Conservation (phyloP, 345 rosid species). For the Fremontodendron californicum region DNA sequence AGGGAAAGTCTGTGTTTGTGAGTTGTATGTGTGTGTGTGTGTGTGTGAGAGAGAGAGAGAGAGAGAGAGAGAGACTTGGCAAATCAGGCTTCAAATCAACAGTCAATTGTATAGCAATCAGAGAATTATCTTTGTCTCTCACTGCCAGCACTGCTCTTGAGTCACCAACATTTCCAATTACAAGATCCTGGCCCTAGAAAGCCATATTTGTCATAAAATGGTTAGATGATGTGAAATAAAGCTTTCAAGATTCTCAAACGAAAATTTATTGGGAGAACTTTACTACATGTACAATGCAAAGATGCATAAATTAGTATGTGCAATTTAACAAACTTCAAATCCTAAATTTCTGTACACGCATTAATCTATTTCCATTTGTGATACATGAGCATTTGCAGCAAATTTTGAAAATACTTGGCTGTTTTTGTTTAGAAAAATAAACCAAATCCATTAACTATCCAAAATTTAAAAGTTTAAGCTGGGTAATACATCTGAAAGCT, state of each 20-base stretch:
- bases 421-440: not conserved
- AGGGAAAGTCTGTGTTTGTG: not conserved
- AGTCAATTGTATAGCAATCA: constrained; percentile 74
- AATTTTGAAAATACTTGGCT: not conserved
- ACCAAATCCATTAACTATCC: not conserved
- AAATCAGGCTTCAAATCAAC: constrained; percentile 96
- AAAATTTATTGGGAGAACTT: not conserved
- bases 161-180: constrained; percentile 86
- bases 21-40: not conserved
- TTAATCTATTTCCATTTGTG: not conserved
- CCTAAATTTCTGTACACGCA: not conserved
- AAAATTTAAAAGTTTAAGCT: not conserved
- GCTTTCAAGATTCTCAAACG: not conserved
- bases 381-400: not conserved
- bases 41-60: constrained; percentile 17
- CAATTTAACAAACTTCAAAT: constrained; percentile 1
- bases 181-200: constrained; percentile 70
- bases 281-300: not conserved
- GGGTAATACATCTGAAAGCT: not conserved
- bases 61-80: constrained; percentile 54
- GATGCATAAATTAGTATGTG: not conserved
- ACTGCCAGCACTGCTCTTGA: constrained; percentile 91
- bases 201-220: constrained; percentile 15
- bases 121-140: constrained; percentile 56
- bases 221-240: not conserved